phyloP scores from a whole-genome alignment of 176 grass and related monocot species.

The Bolboschoenus planiculmis region DNA sequence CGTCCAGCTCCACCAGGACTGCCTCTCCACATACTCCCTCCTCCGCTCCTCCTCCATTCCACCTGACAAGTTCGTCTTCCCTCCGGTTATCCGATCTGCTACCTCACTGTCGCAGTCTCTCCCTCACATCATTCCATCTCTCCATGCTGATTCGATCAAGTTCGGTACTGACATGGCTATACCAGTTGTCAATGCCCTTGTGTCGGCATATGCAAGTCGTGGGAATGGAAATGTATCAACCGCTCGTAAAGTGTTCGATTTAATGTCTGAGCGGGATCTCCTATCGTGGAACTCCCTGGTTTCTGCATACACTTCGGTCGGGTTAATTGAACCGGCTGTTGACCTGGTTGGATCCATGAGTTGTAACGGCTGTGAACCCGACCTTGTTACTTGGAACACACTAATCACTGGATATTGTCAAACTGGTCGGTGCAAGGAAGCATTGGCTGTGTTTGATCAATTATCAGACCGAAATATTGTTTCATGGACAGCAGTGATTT shows the following conservation, averaged over 20 bases:
- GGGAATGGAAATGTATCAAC: constrained; percentile 14
- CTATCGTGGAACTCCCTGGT: constrained; percentile 55
- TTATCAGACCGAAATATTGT: constrained; percentile 16
- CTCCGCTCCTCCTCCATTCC: constrained; percentile 1
- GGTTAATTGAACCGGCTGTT: background rate
- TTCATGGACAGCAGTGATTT: constrained; percentile 43
- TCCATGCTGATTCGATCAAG: constrained; percentile 56
- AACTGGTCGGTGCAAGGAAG: constrained; percentile 34
- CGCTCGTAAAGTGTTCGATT: constrained; percentile 40
- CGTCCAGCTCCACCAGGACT: background rate
- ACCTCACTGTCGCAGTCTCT: constrained; percentile 35
- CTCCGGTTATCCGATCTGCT: constrained; percentile 34
- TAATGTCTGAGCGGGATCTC: constrained; percentile 24
- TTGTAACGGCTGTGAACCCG: constrained; percentile 21
- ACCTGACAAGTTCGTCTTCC: constrained; percentile 42
- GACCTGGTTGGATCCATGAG: constrained; percentile 9
- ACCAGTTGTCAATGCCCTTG: constrained; percentile 54
- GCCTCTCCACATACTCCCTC: constrained; percentile 15
- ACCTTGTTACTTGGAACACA: constrained; percentile 40
- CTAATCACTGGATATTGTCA: constrained; percentile 52
- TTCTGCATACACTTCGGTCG: constrained; percentile 3
- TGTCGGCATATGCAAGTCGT: constrained; percentile 42
- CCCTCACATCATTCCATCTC: constrained; percentile 24
- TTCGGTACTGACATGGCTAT: constrained; percentile 38
- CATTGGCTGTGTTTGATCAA: constrained; percentile 28